Base-by-base conservation (phyloP, 352 stramenopile genomes). In the Phytopythium sindhum region DNA sequence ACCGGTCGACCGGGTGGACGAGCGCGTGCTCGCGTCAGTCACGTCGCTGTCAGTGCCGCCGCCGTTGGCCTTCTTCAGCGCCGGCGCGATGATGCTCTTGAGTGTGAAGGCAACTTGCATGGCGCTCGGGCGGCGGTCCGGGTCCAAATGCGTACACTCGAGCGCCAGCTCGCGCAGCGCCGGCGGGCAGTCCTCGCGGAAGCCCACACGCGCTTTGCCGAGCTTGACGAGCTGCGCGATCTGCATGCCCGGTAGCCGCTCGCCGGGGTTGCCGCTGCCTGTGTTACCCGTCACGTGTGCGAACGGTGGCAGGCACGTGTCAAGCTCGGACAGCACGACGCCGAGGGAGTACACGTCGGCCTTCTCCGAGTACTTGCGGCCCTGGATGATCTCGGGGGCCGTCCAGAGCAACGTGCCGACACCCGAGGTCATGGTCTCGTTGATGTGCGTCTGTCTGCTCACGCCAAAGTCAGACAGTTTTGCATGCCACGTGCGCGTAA, bases 381-480 rank as follows among this genome's bases (percentile, higher is more conserved):
- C 85, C 60, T 89, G 71, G 24, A 97, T 91, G 61, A 97, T 93
- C 72, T 97, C 90, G 2, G 90, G 89, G 0, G 89, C 89, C 19
- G 87, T 95, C 88, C 88, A 97, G 11, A 90, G 69, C 39, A 90
- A 69, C 21, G 85, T 97, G 19, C 88, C 88, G 14, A 89, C 84
- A 19, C 90, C 84, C 2, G 81, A 90, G 19, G 85, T 90, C 75
- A 89, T 86, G 0, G 84, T 91, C 55, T 91, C 77, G 61, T 92
- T 89, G 26, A 89, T 71, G 21, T 70, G 72, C 12, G 84, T 81
- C 62, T 91, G 84, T 41, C 87, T 79, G 48, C 83, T 91, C 28
- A 96, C 78, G 5, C 89, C 90, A 68, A 97, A 96, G 68, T 96
- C 90, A n/a, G 80, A 89, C 28, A 97, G 70, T 65, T 97, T 97